phyloP scores from a whole-genome alignment of 257 asterid genomes.

The Cynanchum wilfordii region DNA sequence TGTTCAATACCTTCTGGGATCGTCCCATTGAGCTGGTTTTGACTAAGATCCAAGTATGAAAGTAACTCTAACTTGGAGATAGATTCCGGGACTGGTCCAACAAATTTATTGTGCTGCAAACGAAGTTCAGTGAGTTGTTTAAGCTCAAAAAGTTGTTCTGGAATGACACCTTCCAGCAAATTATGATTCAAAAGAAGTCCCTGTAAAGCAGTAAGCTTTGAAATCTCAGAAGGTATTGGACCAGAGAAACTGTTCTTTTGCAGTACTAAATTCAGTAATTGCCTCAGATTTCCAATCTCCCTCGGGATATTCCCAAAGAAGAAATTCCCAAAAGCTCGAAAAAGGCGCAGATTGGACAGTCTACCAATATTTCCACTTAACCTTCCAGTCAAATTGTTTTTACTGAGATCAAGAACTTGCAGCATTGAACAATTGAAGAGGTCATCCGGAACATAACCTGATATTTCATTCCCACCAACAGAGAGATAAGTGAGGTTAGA shows the following conservation, averaged over 20 bases:
- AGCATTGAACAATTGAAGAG: constrained; percentile 55
- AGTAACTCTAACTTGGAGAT: constrained; percentile 44
- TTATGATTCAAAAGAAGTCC: constrained; percentile 49
- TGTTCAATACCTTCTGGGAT: constrained; percentile 41
- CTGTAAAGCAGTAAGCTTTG: constrained; percentile 53
- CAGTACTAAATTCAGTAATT: constrained; percentile 40
- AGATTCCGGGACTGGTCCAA: constrained; percentile 50
- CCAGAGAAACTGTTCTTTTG: constrained; percentile 55
- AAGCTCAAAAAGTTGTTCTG: constrained; percentile 48
- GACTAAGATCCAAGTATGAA: constrained; percentile 53
- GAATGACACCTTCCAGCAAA: constrained; percentile 50
- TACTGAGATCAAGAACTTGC: constrained; percentile 34
- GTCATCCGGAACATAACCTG: constrained; percentile 58
- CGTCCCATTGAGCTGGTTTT: constrained; percentile 65
- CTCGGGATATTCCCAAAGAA: constrained; percentile 54
- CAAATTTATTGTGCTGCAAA: constrained; percentile 42
- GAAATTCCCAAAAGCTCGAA: constrained; percentile 30
- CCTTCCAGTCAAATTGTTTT: constrained; percentile 38
- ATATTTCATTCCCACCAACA: constrained; percentile 41
- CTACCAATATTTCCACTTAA: constrained; percentile 45
- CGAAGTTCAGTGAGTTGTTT: constrained; percentile 44
- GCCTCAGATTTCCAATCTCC: constrained; percentile 55
- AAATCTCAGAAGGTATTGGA: constrained; percentile 44
- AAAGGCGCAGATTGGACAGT: constrained; percentile 36
- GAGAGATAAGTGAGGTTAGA: constrained; percentile 45